phyloP scores from a whole-genome alignment of 192 early-diverging fungal species.

The Paraglomus brasilianum region DNA sequence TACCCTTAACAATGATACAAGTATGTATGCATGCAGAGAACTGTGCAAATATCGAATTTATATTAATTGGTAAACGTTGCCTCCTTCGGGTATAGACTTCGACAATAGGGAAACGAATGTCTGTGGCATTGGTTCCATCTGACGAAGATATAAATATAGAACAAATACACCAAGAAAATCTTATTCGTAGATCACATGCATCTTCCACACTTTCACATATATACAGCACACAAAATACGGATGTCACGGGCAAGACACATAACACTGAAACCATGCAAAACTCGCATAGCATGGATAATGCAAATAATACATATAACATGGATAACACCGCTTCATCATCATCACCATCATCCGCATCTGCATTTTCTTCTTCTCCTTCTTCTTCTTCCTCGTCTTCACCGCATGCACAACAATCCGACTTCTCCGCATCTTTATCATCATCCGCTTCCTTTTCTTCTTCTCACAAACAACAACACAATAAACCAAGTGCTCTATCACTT shows the following conservation, averaged over 20 bases:
- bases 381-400: no score
- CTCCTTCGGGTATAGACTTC: conserved; percentile 43
- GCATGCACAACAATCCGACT: no score
- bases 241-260: no score
- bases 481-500: background rate
- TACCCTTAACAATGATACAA: conserved; percentile 70
- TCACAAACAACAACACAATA: conserved; percentile 18
- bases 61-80: conserved; percentile 36
- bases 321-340: no score
- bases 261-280: no score
- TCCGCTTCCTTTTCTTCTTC: background rate
- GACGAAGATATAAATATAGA: background rate
- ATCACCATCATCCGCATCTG: no score
- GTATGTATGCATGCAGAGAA: conserved; percentile 38
- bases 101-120: conserved; percentile 77
- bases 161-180: background rate
- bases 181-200: no score
- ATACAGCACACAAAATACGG: no score
- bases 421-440: no score
- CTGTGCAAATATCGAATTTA: conserved; percentile 8
- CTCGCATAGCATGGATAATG: background rate
- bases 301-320: background rate
- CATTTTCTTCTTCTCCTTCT: no score
- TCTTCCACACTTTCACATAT: no score
- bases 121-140: conserved; percentile 47